Evolutionary conservation across 1,139 yeast species (phyloP), one percentile per base, ranked within the genome.

Genomic region (Yamadazyma friedrichii): DNA sequence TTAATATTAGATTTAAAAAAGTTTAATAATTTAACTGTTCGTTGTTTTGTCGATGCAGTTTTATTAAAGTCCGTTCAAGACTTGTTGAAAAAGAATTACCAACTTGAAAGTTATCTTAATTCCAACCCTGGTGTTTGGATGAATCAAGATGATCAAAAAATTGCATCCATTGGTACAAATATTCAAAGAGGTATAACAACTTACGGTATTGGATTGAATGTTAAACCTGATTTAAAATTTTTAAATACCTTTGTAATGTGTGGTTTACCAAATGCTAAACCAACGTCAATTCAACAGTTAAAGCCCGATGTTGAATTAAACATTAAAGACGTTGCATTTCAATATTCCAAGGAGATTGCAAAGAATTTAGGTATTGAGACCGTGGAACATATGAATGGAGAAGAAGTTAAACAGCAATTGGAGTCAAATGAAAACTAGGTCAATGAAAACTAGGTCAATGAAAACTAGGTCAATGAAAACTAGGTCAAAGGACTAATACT

Each of bases 41-140:
- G 82, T 51, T 88, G 95, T 60, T 87, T 81, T 56, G 93, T 94
- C 1, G 74, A 70, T 47, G 72, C 84, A 2, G 74, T 79, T 11
- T 65, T 93, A 32, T 89, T 91, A 47, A 71, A 73, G 38, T 70
- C 88, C 1, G 74, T 86, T 1, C 82, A 84, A 32, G 65, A 69
- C 25, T 62, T 85, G 0, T 63, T 91, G 37, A 53, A 58, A 17
- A 65, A 66, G 15, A 53, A 63, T 36, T 79, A 71, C 51, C 66
- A 64, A 2, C 55, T 88, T n/a, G 52, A 59, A 1, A 70, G 71
- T 39, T 51, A 46, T 38, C 67, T 75, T 6, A 84, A 88, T 1
- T 78, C 73, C 15, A 80, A 91, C 51, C 94, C 96, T 0, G 98
- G 98, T 0, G 86, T 86, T 2, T 93, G 97, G 96, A 69, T 83